These are phyloP conservation scores for Lentinus brumalis DNA, from an alignment of 768 basidiomycete genomes.

Conservation along the genomic window DNA sequence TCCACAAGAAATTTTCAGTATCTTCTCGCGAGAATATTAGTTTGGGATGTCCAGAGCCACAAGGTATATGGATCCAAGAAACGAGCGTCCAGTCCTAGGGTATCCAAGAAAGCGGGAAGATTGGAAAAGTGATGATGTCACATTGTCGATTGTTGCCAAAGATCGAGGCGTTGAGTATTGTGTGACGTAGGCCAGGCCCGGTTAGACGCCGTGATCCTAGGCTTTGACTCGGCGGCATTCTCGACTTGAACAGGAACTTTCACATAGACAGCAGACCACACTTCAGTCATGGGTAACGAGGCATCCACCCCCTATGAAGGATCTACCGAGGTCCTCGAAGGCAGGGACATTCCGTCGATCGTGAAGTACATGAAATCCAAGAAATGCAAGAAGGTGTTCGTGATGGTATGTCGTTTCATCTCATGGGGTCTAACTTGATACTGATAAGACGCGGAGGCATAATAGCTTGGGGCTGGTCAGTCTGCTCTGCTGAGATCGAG, in stretches of 20 bases:
- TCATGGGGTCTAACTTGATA: not conserved
- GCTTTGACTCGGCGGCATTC: not conserved
- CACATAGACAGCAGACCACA: not conserved
- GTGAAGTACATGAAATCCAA: slow-evolving; percentile 72
- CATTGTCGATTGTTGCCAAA: too few relatives aligned
- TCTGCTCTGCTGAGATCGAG: not conserved
- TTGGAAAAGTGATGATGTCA: too few relatives aligned
- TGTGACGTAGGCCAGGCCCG: not conserved
- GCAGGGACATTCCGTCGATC: slow-evolving; percentile 45
- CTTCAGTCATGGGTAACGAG: slow-evolving; percentile 18
- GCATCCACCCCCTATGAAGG: slow-evolving; percentile 21
- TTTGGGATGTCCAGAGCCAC: too few relatives aligned
- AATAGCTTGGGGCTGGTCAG: slow-evolving; percentile 70
- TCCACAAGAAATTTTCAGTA: too few relatives aligned
- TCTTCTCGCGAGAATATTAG: too few relatives aligned
- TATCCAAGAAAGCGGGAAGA: too few relatives aligned
- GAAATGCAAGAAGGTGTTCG: slow-evolving; percentile 64
- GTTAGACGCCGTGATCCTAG: slow-evolving; percentile 4
- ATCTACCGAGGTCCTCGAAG: slow-evolving; percentile 32
- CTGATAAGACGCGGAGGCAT: not conserved
- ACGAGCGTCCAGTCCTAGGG: too few relatives aligned
- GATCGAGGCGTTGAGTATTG: not conserved
- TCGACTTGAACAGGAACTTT: not conserved
- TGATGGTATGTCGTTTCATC: slow-evolving; percentile 58
- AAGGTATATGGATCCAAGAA: too few relatives aligned